Evolutionary conservation across 2,329 filamentous ascomycete species (phyloP).

Genomic region (Dissoconium aciculare): DNA sequence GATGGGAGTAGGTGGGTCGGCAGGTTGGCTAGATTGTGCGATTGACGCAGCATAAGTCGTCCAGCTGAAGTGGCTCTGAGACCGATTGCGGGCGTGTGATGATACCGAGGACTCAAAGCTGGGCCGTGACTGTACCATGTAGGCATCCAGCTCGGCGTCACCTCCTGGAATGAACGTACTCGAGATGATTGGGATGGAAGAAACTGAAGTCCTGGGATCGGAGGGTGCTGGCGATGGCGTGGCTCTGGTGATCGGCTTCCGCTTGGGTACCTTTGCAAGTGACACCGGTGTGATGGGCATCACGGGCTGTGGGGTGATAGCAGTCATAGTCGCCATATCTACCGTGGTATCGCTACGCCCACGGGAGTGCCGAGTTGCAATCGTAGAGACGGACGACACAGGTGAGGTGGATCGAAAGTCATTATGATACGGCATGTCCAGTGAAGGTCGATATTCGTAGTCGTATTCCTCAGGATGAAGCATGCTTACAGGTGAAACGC

Average conservation of each 20-base stretch:
- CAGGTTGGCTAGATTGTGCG: slow-evolving; percentile 7
- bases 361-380: slow-evolving; percentile 2
- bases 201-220: too few relatives aligned
- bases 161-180: too few relatives aligned
- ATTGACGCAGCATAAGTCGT: slow-evolving; percentile 19
- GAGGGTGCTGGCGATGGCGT: slow-evolving; percentile 3
- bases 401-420: slow-evolving; percentile 9
- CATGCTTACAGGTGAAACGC: neutral
- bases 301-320: slow-evolving; percentile 3
- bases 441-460: neutral
- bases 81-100: too few relatives aligned
- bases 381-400: slow-evolving; percentile 16
- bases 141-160: too few relatives aligned
- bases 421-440: neutral
- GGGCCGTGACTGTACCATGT: too few relatives aligned
- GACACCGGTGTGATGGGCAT: slow-evolving; percentile 1
- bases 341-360: neutral
- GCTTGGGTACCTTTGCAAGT: slow-evolving; percentile 1
- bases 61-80: slow-evolving; percentile 24
- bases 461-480: neutral
- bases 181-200: too few relatives aligned
- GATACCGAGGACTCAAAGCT: too few relatives aligned
- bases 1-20: too few relatives aligned
- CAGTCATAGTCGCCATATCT: neutral
- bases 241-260: slow-evolving; percentile 2